Evolutionary conservation across 345 rosid species (phyloP), one percentile per base, ranked within the genome.

Genomic region (Lepidium sativum): DNA sequence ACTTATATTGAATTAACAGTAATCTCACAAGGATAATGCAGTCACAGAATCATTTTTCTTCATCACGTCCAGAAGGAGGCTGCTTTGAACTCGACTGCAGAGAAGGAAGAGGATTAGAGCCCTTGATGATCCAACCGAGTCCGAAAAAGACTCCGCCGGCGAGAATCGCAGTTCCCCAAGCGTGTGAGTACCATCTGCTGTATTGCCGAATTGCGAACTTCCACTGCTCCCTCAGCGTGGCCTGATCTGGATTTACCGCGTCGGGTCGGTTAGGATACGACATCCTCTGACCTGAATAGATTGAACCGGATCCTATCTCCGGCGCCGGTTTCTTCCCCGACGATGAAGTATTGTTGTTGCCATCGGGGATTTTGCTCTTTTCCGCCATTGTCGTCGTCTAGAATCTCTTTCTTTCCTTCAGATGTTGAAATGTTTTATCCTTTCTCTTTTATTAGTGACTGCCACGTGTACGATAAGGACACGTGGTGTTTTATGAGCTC

Each of bases 151-250:
- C 75, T 5, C 83, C 67, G 0, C 92, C 96, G 4, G 96, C 97
- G 35, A 92, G 81, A 68, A 92, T 89, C 18, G 92, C 96, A 5
- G 96, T 79, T 2, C 97, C 97, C 98, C 97, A 87, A 5, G 96
- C 97, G 50, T 86, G 94, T 15, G 91, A 81, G 70, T 89, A 86
- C 96, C 96, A 86, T 60, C 50, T 74, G 43, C 91, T 84, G 67
- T 86, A 92, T 81, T 89, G 91, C 75, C 74, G 63, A 4, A 79
- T 84, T 8, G 92, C 97, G 62, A 56, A 89, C 74, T 80, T 86
- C 96, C 96, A 92, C 48, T 92, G 97, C 68, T 91, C 97, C 60
- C 92, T 72, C 42, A 85, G 73, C 10, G 95, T 83, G 17, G 83
- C 87, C 33, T 89, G 72, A 73, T 92, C 94, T 25, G 96, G 95